Conservation (phyloP, 2,329 filamentous ascomycete species). For the Venturiaceae sp. region DNA sequence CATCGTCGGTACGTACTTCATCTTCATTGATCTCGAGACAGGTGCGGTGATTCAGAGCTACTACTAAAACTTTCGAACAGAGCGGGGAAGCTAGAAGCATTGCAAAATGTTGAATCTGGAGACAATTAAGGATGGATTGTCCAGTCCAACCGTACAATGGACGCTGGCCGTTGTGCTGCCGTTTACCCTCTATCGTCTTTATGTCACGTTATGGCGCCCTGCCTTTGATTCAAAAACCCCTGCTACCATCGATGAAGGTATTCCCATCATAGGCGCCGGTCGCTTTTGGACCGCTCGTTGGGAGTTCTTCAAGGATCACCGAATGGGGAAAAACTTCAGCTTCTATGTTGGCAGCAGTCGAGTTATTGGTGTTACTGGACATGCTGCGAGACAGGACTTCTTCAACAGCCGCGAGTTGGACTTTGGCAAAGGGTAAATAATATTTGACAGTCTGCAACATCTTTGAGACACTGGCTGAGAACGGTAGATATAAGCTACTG, state of each 20-base stretch:
- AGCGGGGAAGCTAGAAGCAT: background rate
- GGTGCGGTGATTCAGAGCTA: too few species aligned
- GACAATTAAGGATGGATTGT: background rate
- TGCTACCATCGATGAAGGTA: background rate
- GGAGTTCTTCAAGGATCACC: constrained; percentile 23
- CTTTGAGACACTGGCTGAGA: background rate
- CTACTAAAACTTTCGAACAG: background rate
- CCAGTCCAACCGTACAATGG: background rate
- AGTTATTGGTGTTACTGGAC: constrained; percentile 36
- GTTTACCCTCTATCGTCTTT: background rate
- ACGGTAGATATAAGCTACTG: constrained; percentile 18
- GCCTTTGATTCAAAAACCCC: background rate
- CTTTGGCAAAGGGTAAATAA: constrained; percentile 35
- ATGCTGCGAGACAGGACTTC: constrained; percentile 31
- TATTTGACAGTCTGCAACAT: constrained; percentile 20
- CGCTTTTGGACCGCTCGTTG: constrained; percentile 2
- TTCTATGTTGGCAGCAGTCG: constrained; percentile 38
- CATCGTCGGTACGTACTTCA: too few species aligned
- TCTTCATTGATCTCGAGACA: too few species aligned
- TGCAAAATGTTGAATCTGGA: background rate
- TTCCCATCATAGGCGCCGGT: background rate
- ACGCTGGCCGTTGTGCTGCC: background rate
- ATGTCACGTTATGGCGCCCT: background rate
- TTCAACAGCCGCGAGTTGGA: constrained; percentile 36
- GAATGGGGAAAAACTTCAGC: constrained; percentile 32